phyloP scores from a whole-genome alignment of 495 filamentous ascomycete species.

The Aspergillus carlsbadensis region DNA sequence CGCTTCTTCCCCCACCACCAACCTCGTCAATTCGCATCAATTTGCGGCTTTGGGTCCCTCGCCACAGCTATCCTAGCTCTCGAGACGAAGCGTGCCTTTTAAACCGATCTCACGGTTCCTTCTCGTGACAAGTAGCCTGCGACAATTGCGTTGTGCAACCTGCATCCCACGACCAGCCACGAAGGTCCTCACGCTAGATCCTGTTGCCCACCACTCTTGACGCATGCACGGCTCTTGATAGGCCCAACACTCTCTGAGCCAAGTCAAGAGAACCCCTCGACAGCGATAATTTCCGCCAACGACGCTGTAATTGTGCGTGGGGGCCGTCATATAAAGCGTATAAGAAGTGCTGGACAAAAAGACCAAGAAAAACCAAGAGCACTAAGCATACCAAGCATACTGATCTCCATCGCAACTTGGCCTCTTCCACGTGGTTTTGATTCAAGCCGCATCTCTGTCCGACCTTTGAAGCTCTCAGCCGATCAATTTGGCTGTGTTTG shows the following conservation, averaged over 20 bases:
- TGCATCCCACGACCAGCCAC: constrained; percentile 18
- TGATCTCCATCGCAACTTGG: background rate
- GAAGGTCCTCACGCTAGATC: constrained; percentile 22
- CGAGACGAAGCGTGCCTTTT: background rate
- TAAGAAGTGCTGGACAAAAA: constrained; percentile 9
- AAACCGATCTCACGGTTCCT: background rate
- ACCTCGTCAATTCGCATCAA: constrained; percentile 4
- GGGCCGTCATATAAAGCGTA: constrained; percentile 16
- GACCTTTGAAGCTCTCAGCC: background rate
- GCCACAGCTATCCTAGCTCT: background rate
- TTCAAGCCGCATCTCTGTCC: constrained; percentile 4
- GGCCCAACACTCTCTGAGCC: constrained; percentile 4
- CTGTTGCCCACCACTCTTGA: constrained; percentile 6
- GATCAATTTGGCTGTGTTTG: background rate
- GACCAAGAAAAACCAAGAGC: constrained; percentile 16
- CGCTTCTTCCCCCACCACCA: background rate
- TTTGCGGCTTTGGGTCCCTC: background rate
- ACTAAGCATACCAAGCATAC: constrained; percentile 12
- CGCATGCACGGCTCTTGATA: constrained; percentile 9
- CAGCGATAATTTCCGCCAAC: constrained; percentile 5
- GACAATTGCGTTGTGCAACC: background rate
- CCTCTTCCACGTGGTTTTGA: constrained; percentile 13
- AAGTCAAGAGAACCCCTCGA: constrained; percentile 13
- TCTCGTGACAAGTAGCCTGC: background rate
- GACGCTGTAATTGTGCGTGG: constrained; percentile 3